Base-by-base conservation (phyloP, 2,329 filamentous ascomycete species). In the Meredithiella fracta region DNA sequence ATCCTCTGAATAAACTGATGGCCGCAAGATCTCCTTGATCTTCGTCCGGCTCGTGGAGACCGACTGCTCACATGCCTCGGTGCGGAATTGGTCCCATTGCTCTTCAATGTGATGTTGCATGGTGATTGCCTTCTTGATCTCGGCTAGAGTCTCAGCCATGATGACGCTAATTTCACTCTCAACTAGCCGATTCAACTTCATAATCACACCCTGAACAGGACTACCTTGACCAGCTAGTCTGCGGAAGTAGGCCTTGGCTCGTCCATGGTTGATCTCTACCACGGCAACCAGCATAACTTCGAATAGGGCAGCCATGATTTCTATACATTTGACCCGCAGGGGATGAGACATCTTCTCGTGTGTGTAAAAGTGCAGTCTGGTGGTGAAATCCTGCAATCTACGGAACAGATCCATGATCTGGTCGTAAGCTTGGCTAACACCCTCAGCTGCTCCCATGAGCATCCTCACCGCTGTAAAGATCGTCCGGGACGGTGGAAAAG, bases 341-440 rank as follows among this genome's bases (percentile, higher is more conserved):
- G 69, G 64, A 0, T 59, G 47, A 0, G 70, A 72, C 59, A 74
- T 65, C 11, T 64, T 56, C 23, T 69, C 63, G 20, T 66, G 65
- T 6, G 69, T 61, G 47, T 74, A 73, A 20, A 72, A 67, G 15
- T 67, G 65, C 5, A 73, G 59, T 15, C 71, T 65, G 6, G 64
- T 62, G 3, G 70, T 73, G 42, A 73, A 72, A 60, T 72, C 69
- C 66, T 70, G 66, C 9, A 73, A 61, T 31, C 67, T 66, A 9
- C 66, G 66, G 61, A 75, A 71, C 23, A 75, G 61, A 50, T 71
- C 70, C 1, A 70, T 60, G 5, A 75, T 74, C 4, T 67, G 66
- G 60, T 75, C 70, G 51, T 75, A 74, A 6, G 66, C 66, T 0
- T 67, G 62, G 0, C 70, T 72, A 15, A 74, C 72, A 52, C 72